Conservation (phyloP, 306 rosid genomes). For the Dalbergia oliveri region DNA sequence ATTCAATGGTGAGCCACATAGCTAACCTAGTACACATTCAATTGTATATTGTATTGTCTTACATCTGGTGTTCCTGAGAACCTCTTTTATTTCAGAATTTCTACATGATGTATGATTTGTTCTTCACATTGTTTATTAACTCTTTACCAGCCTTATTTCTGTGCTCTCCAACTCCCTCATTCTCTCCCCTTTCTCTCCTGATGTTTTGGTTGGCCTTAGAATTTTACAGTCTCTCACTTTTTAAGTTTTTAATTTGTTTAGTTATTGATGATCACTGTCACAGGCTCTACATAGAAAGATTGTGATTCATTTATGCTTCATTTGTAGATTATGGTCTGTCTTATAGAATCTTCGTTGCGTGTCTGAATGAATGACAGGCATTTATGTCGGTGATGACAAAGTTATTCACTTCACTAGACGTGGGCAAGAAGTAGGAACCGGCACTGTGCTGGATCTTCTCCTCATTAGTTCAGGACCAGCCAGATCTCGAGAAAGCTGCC, state of each 20-base stretch:
- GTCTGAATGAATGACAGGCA: conserved; percentile 59
- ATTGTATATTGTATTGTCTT: not conserved
- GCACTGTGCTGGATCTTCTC: conserved; percentile 80
- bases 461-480: conserved; percentile 84
- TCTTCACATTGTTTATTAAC: conserved; percentile 18
- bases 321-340: not conserved
- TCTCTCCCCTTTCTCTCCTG: not conserved
- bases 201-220: conserved; percentile 6
- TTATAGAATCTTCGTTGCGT: conserved; percentile 6
- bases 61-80: no score
- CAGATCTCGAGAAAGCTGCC: conserved; percentile 57
- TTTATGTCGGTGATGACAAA: conserved; percentile 75
- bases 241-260: conserved; percentile 17
- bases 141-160: not conserved
- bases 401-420: conserved; percentile 92
- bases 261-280: conserved; percentile 6
- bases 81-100: conserved; percentile 12
- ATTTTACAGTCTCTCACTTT: not conserved
- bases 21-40: not conserved
- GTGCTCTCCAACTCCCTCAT: not conserved
- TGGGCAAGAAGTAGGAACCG: conserved; percentile 97
- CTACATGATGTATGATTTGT: not conserved
- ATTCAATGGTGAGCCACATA: no score
- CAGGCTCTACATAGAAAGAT: conserved; percentile 6
- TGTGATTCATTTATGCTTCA: not conserved